Evolutionary conservation across 164 flowering plant species (phyloP).

Genomic region (Malania oleifera): DNA sequence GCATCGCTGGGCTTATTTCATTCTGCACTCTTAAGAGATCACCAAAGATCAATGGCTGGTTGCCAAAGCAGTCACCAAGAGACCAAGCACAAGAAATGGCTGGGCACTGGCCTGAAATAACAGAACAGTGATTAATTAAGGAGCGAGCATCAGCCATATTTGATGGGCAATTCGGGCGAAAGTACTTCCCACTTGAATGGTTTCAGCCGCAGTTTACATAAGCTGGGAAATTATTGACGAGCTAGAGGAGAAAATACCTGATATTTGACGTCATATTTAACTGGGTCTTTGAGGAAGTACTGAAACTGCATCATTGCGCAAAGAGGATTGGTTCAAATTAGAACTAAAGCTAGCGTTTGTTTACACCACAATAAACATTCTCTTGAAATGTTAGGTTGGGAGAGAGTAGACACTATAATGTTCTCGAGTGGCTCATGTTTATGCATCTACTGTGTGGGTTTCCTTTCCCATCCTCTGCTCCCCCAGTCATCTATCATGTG

Average conservation of each 20-base stretch:
- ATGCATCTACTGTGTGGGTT: too few species aligned
- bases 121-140: too few species aligned
- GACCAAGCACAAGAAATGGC: constrained; percentile 86
- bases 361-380: too few species aligned
- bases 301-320: constrained; percentile 56
- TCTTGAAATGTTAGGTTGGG: too few species aligned
- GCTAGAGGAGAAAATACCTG: constrained; percentile 52
- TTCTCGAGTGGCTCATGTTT: too few species aligned
- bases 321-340: not conserved
- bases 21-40: too few species aligned
- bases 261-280: constrained; percentile 89
- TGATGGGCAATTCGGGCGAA: not conserved
- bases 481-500: too few species aligned
- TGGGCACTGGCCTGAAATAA: constrained; percentile 85
- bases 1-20: too few species aligned
- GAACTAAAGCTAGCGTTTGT: too few species aligned
- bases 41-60: constrained; percentile 54
- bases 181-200: not conserved
- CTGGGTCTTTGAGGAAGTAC: constrained; percentile 88
- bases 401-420: too few species aligned
- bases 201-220: not conserved
- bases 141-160: not conserved
- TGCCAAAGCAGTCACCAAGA: constrained; percentile 85
- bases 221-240: too few species aligned
- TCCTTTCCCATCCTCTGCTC: too few species aligned